These are phyloP conservation scores for Penicillium sp. DNA, from an alignment of 2,329 filamentous ascomycete genomes.

Conservation along the genomic window DNA sequence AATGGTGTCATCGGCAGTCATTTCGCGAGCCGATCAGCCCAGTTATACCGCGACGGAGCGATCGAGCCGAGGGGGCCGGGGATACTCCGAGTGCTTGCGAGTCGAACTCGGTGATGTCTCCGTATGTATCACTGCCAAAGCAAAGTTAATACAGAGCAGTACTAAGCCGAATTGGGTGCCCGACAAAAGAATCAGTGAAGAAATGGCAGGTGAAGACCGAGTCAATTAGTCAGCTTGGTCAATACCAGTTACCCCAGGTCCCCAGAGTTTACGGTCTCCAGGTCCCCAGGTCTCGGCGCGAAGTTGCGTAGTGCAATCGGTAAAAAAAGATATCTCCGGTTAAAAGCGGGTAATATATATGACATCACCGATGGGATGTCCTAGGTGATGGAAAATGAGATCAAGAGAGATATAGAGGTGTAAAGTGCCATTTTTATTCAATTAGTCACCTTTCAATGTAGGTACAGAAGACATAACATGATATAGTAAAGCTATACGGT, in stretches of 20 bases:
- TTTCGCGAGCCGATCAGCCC: background rate
- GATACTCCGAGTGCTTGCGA: constrained; percentile 8
- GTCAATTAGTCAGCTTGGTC: background rate
- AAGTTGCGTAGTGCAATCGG: background rate
- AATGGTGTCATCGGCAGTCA: background rate
- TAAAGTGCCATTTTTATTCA: too few species aligned
- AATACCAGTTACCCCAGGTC: too few species aligned
- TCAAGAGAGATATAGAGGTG: too few species aligned
- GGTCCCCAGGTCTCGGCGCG: background rate
- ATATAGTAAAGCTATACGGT: background rate
- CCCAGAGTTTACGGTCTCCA: background rate
- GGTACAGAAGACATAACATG: too few species aligned
- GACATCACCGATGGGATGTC: constrained; percentile 6
- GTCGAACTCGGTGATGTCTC: too few species aligned
- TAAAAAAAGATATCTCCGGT: constrained; percentile 4
- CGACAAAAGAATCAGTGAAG: background rate
- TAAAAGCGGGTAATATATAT: constrained; percentile 11
- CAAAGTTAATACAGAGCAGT: background rate
- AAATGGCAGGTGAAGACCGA: background rate
- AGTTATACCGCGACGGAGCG: constrained; percentile 1
- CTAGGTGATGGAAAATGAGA: too few species aligned
- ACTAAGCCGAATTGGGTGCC: constrained; percentile 13
- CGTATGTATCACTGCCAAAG: background rate
- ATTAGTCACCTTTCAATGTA: too few species aligned
- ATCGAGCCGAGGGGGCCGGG: constrained; percentile 13